phyloP scores from a whole-genome alignment of 2,329 filamentous ascomycete species.

The Xylariaceae sp. region DNA sequence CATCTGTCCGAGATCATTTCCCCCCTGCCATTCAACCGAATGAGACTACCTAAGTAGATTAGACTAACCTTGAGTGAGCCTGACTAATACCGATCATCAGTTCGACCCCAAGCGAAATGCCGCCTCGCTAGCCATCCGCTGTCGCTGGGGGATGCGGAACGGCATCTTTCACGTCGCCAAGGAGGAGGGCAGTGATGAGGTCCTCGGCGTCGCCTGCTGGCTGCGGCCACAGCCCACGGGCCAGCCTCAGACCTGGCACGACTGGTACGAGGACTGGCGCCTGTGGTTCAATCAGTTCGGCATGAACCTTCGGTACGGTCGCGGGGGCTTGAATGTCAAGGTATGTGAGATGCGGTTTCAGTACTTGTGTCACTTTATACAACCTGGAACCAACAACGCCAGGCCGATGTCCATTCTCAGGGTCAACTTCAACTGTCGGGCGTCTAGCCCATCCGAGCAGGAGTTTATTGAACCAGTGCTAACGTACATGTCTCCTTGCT shows the following conservation, averaged over 20 bases:
- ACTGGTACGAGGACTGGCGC: constrained; percentile 60
- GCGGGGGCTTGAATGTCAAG: constrained; percentile 61
- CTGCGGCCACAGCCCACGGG: constrained; percentile 48
- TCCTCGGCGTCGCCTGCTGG: constrained; percentile 71
- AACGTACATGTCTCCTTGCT: too few species aligned
- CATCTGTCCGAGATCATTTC: too few species aligned
- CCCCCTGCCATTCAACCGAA: too few species aligned
- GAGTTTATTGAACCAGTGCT: too few species aligned
- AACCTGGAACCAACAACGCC: constrained; percentile 13
- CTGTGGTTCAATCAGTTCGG: constrained; percentile 60
- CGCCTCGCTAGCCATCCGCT: constrained; percentile 58
- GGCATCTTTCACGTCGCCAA: constrained; percentile 66
- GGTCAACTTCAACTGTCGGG: constrained; percentile 1
- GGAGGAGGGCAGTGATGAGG: constrained; percentile 46
- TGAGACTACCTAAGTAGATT: too few species aligned
- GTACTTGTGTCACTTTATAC: constrained; percentile 17
- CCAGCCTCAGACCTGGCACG: constrained; percentile 50
- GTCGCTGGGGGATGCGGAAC: constrained; percentile 64
- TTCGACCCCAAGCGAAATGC: constrained; percentile 57
- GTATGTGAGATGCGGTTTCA: constrained; percentile 30
- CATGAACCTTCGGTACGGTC: constrained; percentile 64
- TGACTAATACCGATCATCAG: constrained; percentile 29
- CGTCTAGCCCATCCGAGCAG: not conserved
- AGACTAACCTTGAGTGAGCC: not conserved
- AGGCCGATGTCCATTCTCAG: constrained; percentile 1